Evolutionary conservation across 495 filamentous ascomycete genomes (phyloP).

Genomic region (Immersiella caudata): DNA sequence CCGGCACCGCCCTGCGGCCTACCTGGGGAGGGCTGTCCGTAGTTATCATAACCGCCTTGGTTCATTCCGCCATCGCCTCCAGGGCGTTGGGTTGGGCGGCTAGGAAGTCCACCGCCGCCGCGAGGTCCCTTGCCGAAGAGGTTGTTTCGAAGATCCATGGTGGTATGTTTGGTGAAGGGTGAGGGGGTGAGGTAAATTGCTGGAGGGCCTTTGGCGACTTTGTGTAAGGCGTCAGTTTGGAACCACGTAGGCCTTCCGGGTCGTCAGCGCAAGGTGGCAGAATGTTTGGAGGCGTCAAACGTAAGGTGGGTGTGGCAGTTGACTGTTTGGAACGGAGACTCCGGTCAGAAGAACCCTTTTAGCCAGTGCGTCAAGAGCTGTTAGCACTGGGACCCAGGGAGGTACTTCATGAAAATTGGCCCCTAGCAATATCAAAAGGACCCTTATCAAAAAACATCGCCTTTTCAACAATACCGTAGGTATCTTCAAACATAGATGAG

Average conservation of each 20-base stretch:
- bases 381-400: no score
- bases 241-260: neutral
- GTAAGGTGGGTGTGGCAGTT: neutral
- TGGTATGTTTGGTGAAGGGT: neutral
- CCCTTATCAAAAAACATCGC: no score
- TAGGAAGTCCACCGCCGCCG: constrained; percentile 31
- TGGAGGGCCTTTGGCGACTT: neutral
- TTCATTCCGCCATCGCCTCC: constrained; percentile 21
- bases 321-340: no score
- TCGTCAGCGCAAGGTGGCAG: neutral
- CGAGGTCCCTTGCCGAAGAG: constrained; percentile 39
- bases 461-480: no score
- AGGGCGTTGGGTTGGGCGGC: constrained; percentile 34
- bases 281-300: neutral
- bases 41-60: constrained; percentile 24
- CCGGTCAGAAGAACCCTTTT: no score
- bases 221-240: no score
- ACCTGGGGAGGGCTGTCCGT: constrained; percentile 24
- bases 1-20: constrained; percentile 20
- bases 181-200: neutral
- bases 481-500: no score
- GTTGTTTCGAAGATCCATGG: constrained; percentile 47
- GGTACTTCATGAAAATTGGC: no score
- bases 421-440: no score
- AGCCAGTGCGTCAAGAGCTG: no score